A percentile compares a stretch with the other conserved stretches of the same genome.
Evolutionary conservation across 73 alveolate species (phyloP).

Genomic region (Symbiodinium natans): DNA sequence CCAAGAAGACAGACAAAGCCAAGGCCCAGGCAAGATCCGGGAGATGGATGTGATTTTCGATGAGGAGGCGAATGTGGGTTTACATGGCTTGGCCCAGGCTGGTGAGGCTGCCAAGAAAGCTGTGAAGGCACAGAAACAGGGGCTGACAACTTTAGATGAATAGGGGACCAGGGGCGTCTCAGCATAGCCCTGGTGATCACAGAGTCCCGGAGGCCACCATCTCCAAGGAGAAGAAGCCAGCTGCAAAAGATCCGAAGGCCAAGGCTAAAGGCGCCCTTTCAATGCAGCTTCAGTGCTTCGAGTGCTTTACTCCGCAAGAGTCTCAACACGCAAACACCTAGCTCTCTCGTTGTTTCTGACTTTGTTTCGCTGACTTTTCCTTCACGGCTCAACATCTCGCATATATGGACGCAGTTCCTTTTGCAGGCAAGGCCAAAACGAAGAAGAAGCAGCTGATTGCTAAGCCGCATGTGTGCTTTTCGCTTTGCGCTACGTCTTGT

Average conservation of each 20-base stretch:
- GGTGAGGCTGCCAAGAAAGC: conserved; percentile 93
- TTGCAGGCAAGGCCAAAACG: not conserved
- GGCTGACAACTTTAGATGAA: not conserved
- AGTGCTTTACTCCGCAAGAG: not conserved
- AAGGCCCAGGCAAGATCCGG: conserved; percentile 45
- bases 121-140: conserved; percentile 35
- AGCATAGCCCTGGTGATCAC: not conserved
- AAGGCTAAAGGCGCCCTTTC: conserved; percentile 53
- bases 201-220: conserved; percentile 58
- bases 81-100: conserved; percentile 29
- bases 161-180: not conserved
- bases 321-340: not conserved
- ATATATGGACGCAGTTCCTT: not conserved
- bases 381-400: no score
- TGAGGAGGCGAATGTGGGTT: no score
- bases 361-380: not conserved
- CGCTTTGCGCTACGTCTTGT: no score
- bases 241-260: conserved; percentile 83
- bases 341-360: not conserved
- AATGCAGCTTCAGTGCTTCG: not conserved
- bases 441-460: not conserved
- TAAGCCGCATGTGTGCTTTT: no score
- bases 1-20: conserved; percentile 87
- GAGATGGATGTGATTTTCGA: no score
- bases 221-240: conserved; percentile 67